Percentiles rank a stretch among this genome's conserved stretches.
Evolutionary conservation across 2,329 filamentous ascomycete species (phyloP).

Genomic region (Aspergillus sp.): DNA sequence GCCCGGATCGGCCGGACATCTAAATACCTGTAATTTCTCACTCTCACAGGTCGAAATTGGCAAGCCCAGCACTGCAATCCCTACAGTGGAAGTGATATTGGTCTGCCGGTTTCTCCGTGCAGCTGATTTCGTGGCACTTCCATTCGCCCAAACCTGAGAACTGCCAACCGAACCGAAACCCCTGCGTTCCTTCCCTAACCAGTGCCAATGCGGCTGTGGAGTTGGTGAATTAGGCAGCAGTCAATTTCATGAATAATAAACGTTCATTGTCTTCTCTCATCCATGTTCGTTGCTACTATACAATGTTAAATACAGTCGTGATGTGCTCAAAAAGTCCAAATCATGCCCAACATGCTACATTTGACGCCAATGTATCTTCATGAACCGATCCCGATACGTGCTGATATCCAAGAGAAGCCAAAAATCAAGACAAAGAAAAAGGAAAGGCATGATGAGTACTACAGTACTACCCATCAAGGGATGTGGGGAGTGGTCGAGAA

Average conservation of each 20-base stretch:
- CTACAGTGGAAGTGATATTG: no score
- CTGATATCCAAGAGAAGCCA: neutral
- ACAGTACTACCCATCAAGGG: neutral
- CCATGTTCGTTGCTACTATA: conserved; percentile 2
- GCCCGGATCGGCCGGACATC: no score
- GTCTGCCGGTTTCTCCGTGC: no score
- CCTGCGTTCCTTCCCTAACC: no score
- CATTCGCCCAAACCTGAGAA: no score
- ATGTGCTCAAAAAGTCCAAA: neutral
- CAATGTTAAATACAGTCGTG: conserved; percentile 3
- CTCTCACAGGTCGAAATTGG: no score
- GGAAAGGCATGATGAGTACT: neutral
- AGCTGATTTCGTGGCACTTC: no score
- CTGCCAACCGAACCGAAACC: no score
- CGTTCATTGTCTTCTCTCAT: neutral
- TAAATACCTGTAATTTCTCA: no score
- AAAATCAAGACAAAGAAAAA: neutral
- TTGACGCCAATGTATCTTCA: conserved; percentile 2
- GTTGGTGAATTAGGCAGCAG: conserved; percentile 3
- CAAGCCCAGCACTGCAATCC: no score
- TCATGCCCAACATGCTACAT: neutral
- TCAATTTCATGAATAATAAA: neutral
- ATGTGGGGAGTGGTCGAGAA: conserved; percentile 24
- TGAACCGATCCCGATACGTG: no score
- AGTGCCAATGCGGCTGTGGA: neutral